Evolutionary conservation across 805 yeast species (phyloP).

Genomic region (Teunomyces lycoperdinae): DNA sequence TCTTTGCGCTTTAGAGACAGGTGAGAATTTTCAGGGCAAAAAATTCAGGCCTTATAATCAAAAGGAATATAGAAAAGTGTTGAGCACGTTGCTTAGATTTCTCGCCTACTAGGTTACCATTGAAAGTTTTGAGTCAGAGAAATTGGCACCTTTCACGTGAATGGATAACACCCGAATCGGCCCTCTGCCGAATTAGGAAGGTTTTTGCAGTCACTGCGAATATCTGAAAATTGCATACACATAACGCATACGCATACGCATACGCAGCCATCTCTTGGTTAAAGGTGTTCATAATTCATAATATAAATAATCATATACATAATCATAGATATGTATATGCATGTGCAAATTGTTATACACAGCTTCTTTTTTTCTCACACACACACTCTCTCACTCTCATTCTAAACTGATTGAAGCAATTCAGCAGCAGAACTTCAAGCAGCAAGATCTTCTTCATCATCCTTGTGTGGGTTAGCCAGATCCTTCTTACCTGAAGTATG

Average conservation of each 20-base stretch:
- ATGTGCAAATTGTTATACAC: neutral
- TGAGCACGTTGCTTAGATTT: neutral
- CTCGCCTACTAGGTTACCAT: neutral
- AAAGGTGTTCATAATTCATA: too few species aligned
- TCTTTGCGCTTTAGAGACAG: neutral
- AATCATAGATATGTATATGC: neutral
- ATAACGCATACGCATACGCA: too few species aligned
- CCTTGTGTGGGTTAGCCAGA: neutral
- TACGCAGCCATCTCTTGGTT: too few species aligned
- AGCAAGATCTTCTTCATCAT: conserved; percentile 2
- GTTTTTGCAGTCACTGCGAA: neutral
- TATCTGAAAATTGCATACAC: neutral
- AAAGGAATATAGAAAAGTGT: neutral
- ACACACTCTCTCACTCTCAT: neutral
- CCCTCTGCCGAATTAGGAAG: neutral
- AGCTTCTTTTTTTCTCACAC: neutral
- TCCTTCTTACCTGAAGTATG: neutral
- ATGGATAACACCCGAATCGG: neutral
- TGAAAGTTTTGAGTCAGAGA: conserved; percentile 1
- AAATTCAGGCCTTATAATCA: neutral
- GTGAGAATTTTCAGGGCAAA: neutral
- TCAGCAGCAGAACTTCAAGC: neutral
- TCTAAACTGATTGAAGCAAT: neutral
- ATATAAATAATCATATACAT: neutral
- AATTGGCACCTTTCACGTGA: conserved; percentile 10